A percentile compares a stretch with the other conserved stretches of the same genome.
Evolutionary conservation across 139 green algal genomes (phyloP).

Genomic region (Coelastrella sp.): DNA sequence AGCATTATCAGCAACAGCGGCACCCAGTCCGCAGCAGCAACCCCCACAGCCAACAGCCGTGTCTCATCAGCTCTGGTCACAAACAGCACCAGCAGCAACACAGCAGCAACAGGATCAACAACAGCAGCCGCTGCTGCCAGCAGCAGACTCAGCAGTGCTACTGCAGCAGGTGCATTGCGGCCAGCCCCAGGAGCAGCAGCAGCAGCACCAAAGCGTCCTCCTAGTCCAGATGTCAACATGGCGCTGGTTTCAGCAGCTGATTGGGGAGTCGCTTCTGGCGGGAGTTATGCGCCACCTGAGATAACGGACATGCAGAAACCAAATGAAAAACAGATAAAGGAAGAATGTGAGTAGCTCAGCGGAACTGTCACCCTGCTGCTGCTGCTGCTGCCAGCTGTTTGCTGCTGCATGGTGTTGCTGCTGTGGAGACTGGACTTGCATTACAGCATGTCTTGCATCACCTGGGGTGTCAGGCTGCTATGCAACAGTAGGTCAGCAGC

Average conservation of each 20-base stretch:
- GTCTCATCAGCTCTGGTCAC: too few relatives aligned
- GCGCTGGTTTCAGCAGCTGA: conserved; percentile 34
- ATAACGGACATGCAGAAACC: neutral
- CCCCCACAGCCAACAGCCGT: neutral
- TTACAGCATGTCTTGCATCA: too few relatives aligned
- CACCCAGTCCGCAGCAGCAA: neutral
- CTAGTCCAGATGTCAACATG: conserved; percentile 34
- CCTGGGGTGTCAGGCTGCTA: too few relatives aligned
- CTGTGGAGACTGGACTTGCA: too few relatives aligned
- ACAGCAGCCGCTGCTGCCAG: neutral
- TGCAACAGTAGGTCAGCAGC: too few relatives aligned
- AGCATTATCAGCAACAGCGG: conserved; percentile 21
- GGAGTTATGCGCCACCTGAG: neutral
- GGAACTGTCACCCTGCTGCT: too few relatives aligned
- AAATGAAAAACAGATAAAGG: conserved; percentile 19
- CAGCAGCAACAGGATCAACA: neutral
- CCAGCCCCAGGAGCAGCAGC: conserved; percentile 6
- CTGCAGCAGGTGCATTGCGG: neutral
- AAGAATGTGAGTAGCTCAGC: conserved; percentile 37
- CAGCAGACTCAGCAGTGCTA: neutral
- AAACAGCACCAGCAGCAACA: conserved; percentile 34
- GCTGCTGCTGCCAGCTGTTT: too few relatives aligned
- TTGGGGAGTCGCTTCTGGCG: neutral
- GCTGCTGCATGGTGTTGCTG: too few relatives aligned
- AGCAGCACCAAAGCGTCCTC: neutral